A percentile compares a stretch with the other conserved stretches of the same genome.
Evolutionary conservation across 208 protist genomes (phyloP).

Genomic region (Crithidia acanthocephali): DNA sequence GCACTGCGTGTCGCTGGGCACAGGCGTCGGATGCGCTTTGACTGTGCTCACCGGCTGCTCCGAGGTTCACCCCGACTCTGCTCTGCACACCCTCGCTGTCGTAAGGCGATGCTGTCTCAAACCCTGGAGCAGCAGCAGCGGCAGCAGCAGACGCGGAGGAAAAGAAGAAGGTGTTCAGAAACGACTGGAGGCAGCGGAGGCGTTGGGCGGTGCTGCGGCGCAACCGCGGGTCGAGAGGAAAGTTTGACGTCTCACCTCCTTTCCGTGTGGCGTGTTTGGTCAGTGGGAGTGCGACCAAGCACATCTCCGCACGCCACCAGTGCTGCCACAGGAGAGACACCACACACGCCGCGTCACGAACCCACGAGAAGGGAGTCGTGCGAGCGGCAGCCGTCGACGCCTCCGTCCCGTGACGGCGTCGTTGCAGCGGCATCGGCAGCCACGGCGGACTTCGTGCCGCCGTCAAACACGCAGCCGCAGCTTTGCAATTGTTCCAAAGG

Average conservation of each 20-base stretch:
- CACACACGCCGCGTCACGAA: not conserved
- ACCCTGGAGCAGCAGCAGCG: no score
- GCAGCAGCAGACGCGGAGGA: not conserved
- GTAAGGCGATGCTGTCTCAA: no score
- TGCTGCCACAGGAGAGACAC: not conserved
- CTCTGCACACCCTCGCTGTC: no score
- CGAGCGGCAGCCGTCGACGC: not conserved
- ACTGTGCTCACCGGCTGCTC: not conserved
- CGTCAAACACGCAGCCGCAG: conserved; percentile 9
- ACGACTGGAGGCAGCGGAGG: conserved; percentile 3
- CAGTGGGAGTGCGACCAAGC: not conserved
- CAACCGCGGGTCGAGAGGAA: not conserved
- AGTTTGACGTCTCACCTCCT: not conserved
- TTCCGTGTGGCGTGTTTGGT: not conserved
- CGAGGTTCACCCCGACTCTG: not conserved
- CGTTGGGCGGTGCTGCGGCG: not conserved
- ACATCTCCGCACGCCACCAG: conserved; percentile 15
- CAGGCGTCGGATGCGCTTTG: no score
- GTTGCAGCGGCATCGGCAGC: not conserved
- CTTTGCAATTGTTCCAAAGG: conserved; percentile 31
- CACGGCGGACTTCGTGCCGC: not conserved
- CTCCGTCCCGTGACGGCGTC: no score
- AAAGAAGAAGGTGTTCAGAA: not conserved
- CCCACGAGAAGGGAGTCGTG: not conserved
- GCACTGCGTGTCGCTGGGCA: not conserved